Conservation (phyloP, 139 green algal species). For the Zygnema cylindricum region DNA sequence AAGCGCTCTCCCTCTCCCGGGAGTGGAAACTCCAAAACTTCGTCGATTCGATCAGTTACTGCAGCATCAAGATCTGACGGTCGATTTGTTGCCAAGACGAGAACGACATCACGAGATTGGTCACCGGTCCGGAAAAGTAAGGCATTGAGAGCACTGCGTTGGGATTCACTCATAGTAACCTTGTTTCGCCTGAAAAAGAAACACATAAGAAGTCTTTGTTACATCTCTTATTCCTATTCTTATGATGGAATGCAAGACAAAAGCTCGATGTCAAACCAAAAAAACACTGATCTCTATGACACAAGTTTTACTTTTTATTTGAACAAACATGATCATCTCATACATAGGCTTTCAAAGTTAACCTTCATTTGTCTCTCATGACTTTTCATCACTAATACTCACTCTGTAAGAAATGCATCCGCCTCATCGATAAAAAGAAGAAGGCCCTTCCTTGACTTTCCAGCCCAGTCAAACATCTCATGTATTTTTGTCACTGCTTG, state of each 20-base stretch:
- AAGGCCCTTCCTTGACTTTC: constrained; percentile 76
- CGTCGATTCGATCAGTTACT: constrained; percentile 65
- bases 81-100: constrained; percentile 68
- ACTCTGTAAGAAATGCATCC: constrained; percentile 90
- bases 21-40: constrained; percentile 60
- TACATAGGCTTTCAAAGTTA: too few relatives aligned
- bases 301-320: too few relatives aligned
- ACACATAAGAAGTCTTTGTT: too few relatives aligned
- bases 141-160: constrained; percentile 92
- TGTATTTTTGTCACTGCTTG: constrained; percentile 95
- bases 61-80: constrained; percentile 67
- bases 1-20: constrained; percentile 49
- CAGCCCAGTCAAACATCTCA: constrained; percentile 94
- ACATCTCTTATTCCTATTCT: too few relatives aligned
- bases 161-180: constrained; percentile 82
- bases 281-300: too few relatives aligned
- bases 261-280: too few relatives aligned
- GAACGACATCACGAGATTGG: constrained; percentile 59
- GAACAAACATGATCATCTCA: too few relatives aligned
- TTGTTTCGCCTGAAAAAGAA: constrained; percentile 55
- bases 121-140: constrained; percentile 78
- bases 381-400: too few relatives aligned
- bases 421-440: constrained; percentile 92
- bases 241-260: too few relatives aligned
- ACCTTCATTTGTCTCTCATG: too few relatives aligned